These are phyloP conservation scores for Apiospora aurea DNA, from an alignment of 2,329 filamentous ascomycete genomes.

Conservation along the genomic window DNA sequence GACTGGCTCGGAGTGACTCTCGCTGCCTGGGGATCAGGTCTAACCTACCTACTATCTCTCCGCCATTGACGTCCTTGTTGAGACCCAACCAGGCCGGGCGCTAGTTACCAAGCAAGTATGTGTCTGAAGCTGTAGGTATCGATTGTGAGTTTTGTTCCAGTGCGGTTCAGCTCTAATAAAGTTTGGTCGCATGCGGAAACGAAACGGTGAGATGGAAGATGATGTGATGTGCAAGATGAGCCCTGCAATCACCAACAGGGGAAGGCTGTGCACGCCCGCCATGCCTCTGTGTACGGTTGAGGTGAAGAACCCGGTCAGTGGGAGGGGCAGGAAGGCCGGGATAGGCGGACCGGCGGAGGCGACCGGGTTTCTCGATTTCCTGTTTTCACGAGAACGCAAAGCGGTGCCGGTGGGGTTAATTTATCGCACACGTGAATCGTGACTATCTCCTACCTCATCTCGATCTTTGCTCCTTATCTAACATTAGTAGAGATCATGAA, in stretches of 20 bases:
- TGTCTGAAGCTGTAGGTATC: neutral
- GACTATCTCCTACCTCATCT: neutral
- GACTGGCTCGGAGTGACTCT: too few relatives aligned
- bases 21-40: neutral
- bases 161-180: neutral
- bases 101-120: neutral
- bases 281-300: neutral
- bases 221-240: neutral
- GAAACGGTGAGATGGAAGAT: neutral
- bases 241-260: neutral
- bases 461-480: neutral
- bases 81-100: too few relatives aligned
- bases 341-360: neutral
- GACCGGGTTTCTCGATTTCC: neutral
- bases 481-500: neutral
- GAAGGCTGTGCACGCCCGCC: neutral
- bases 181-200: neutral
- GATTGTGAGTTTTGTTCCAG: neutral
- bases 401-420: too few relatives aligned
- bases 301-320: neutral
- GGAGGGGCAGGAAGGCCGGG: neutral
- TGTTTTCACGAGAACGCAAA: neutral
- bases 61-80: too few relatives aligned
- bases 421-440: too few relatives aligned
- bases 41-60: neutral